Percentiles rank a stretch among this genome's conserved stretches.
Conservation (phyloP, 768 basidiomycete genomes). For the Termitomyces sp. region DNA sequence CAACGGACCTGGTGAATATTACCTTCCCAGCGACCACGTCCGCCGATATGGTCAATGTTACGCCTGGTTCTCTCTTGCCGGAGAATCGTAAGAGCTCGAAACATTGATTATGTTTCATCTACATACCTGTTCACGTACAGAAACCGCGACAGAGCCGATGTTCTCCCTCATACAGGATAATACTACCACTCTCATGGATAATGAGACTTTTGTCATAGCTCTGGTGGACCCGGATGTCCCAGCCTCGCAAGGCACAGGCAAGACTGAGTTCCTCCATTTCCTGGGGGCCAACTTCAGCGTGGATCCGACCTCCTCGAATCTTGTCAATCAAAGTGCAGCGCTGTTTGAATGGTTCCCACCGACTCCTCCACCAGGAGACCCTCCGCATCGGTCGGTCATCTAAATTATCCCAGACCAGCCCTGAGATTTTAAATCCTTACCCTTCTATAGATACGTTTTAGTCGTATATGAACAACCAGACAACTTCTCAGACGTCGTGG, state of each 20-base stretch:
- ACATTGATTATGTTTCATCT: neutral
- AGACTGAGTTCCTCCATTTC: conserved; percentile 40
- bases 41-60: conserved; percentile 28
- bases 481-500: conserved; percentile 28
- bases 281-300: conserved; percentile 37
- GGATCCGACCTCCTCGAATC: conserved; percentile 22
- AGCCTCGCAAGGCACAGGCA: conserved; percentile 35
- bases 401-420: conserved; percentile 10
- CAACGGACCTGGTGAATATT: conserved; percentile 33
- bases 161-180: conserved; percentile 29
- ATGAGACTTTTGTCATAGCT: conserved; percentile 34
- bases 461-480: conserved; percentile 34
- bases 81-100: conserved; percentile 31
- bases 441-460: conserved; percentile 29
- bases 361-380: conserved; percentile 38
- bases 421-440: conserved; percentile 5
- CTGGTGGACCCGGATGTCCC: conserved; percentile 46
- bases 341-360: conserved; percentile 39
- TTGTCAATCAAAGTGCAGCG: conserved; percentile 38
- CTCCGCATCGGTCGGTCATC: conserved; percentile 40
- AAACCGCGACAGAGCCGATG: conserved; percentile 33
- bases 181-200: conserved; percentile 18
- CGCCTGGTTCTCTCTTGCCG: conserved; percentile 35
- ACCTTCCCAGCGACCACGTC: conserved; percentile 35
- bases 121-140: conserved; percentile 15